Evolutionary conservation across 2,329 filamentous ascomycete species (phyloP).

Genomic region (Cladosporium sp.): DNA sequence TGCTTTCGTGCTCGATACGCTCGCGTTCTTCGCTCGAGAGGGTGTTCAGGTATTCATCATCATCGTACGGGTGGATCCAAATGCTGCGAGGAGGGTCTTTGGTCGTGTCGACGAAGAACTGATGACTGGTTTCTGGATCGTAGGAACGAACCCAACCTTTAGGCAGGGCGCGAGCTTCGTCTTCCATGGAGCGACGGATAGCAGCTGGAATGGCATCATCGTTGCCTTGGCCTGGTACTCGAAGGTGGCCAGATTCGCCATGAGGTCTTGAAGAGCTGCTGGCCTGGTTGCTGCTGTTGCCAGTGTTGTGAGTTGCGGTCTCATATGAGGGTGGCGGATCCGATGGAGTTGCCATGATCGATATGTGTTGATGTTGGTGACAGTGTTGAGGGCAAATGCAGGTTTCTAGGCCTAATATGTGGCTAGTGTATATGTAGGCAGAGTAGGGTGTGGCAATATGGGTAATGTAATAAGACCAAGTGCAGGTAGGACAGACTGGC

Average conservation of each 20-base stretch:
- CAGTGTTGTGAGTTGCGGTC: neutral
- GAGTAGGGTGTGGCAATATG: neutral
- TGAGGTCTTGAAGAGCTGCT: conserved; percentile 7
- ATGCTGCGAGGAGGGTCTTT: conserved; percentile 53
- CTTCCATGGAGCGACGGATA: conserved; percentile 57
- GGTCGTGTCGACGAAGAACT: conserved; percentile 60
- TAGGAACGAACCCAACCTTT: conserved; percentile 55
- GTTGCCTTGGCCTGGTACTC: conserved; percentile 5
- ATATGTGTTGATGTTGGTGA: neutral
- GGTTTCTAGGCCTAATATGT: neutral
- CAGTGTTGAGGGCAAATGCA: neutral
- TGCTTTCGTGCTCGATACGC: conserved; percentile 39
- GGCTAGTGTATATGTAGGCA: too few species aligned
- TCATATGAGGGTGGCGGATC: conserved; percentile 10
- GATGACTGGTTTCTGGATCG: conserved; percentile 51
- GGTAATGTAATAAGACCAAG: neutral
- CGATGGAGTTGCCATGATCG: conserved; percentile 1
- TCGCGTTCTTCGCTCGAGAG: conserved; percentile 49
- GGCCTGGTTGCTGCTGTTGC: conserved; percentile 1
- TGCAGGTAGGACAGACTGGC: neutral
- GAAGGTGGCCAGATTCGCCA: conserved; percentile 2
- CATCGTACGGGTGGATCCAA: conserved; percentile 61
- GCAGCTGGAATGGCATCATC: conserved; percentile 52
- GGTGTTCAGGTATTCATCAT: conserved; percentile 49
- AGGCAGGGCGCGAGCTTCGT: conserved; percentile 53